Evolutionary conservation across 139 green algal genomes (phyloP), one percentile per base, ranked within the genome.

Genomic region (Mesotaenium endlicherianum): DNA sequence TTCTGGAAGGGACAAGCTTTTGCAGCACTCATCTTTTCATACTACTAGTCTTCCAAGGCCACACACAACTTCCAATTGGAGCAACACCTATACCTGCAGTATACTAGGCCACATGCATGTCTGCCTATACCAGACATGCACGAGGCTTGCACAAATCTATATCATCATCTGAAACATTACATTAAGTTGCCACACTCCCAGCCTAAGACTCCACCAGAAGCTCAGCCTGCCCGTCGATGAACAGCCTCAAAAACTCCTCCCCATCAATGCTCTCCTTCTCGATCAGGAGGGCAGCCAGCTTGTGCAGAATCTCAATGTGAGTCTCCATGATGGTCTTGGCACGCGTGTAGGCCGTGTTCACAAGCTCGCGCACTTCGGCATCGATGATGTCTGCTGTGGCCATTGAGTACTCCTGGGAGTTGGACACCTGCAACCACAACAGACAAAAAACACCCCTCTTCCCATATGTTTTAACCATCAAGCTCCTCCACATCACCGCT

Each of bases 221-320:
- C 90, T 95, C 72, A 1, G 93, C 92, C 81, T 97, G 89, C 34
- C 83, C 88, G 67, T 95, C 93, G 69, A 97, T 85, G 69, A 99
- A 91, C 47, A 99, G 93, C 60, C 87, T 76, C 85, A 93, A 87
- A 70, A 98, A 96, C 90, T 98, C 95, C 49, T 98, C 96, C 16
- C 96, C 97, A 87, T 99, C 96, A 57, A 99, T 95, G 84, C 95
- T 97, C 92, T 99, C 97, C 89, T 97, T 96, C 92, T 99, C 97
- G 75, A 99, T 85, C 57, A 99, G 90, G 58, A 97, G 89, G 1
- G 93, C 94, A 0, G 96, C 95, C 14, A 87, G 90, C 82, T 90
- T 90, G 92, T 99, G 96, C 87, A 99, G 89, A 34, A 98, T 89
- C 40, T 93, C 84, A 42, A 99, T 97, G 91, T 99, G 97, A 60